Base-by-base conservation (phyloP, 768 basidiomycete species). In the Serendipita sp. region DNA sequence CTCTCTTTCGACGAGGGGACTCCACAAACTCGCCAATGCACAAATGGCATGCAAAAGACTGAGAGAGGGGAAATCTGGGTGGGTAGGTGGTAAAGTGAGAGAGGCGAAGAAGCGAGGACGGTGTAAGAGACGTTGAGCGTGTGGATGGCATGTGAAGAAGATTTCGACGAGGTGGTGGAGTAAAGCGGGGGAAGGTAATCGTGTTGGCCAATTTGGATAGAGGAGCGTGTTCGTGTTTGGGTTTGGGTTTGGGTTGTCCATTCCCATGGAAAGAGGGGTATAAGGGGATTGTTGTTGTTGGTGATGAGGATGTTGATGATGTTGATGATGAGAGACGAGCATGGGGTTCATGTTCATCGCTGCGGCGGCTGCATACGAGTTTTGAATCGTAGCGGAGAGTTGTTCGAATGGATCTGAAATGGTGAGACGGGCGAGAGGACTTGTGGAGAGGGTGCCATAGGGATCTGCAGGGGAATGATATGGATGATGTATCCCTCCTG, bases 11-110 rank as follows among this genome's bases (percentile, higher is more conserved):
- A 86, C 81, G 2, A 82, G 84, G 15, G 84, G 83, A 1, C 87
- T 89, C 68, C 89, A 90, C 24, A 86, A 74, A 65, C 88, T 85
- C 15, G 86, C 85, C 41, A 86, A 78, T 1, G 89, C 90, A 73
- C 89, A 91, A 60, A 94, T 88, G n/a, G 89, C 88, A 70, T 94
- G 91, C 0, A 94, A 79, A 45, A 92, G 74, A 7, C 85, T 79
- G 3, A 80, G 71, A 37, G 80, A 78, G 5, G 92, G 92, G 70
- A 91, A 94, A 65, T 84, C 82, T 3, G 83, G 80, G 68, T 89
- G 86, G 28, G 76, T 79, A 0, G 86, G 85, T 0, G 86, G 81
- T 3, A 89, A 75, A 0, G 80, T 74, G 46, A 92, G 78, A 0
- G 83, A 78, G 10, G 80, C 75, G 72, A 89, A 76, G 69, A 93